Percentiles rank a stretch among this genome's conserved stretches.
Conservation (phyloP, 2,329 filamentous ascomycete genomes). For the Hymenoscyphus linearis region DNA sequence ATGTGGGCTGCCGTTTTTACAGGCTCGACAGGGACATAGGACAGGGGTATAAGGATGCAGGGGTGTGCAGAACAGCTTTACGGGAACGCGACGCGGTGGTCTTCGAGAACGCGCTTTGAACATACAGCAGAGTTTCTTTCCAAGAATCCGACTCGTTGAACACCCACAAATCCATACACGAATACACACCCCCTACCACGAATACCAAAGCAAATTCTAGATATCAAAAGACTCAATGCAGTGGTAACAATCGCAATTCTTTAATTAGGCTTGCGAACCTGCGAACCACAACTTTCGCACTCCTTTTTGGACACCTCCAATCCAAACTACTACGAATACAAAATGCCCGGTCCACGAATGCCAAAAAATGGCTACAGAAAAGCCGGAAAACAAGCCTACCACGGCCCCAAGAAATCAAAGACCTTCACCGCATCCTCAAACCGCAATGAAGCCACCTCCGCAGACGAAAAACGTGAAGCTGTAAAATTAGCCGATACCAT, state of each 20-base stretch:
- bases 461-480: slow-evolving; percentile 89
- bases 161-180: not conserved
- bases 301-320: not conserved
- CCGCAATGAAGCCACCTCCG: slow-evolving; percentile 77
- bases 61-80: slow-evolving; percentile 1
- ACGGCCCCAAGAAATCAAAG: slow-evolving; percentile 63
- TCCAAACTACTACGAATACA: slow-evolving; percentile 24
- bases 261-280: slow-evolving; percentile 26
- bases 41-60: not conserved
- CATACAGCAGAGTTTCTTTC: not conserved
- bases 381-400: slow-evolving; percentile 62
- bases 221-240: not conserved
- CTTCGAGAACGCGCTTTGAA: slow-evolving; percentile 8
- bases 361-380: slow-evolving; percentile 63
- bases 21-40: not conserved
- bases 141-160: not conserved
- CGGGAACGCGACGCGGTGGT: slow-evolving; percentile 8
- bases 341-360: slow-evolving; percentile 53
- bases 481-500: slow-evolving; percentile 78
- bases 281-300: not conserved
- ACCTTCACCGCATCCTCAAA: slow-evolving; percentile 71
- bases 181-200: not conserved
- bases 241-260: slow-evolving; percentile 20
- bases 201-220: not conserved
- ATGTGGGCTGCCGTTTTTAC: not conserved